A percentile compares a stretch with the other conserved stretches of the same genome.
Conservation (phyloP, 257 asterid genomes). For the Capsicum rhomboideum region DNA sequence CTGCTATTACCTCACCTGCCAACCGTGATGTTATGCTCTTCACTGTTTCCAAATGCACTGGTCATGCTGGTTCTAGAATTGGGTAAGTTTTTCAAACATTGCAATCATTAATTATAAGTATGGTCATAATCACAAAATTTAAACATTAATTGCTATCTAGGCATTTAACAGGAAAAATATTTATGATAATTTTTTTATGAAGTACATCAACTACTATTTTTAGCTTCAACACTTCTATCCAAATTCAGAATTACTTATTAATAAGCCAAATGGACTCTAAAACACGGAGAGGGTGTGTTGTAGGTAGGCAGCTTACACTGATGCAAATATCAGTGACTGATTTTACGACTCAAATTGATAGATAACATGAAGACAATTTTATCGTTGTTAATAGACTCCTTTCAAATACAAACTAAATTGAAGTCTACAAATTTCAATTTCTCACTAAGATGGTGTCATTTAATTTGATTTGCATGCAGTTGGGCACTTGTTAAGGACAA, state of each 20-base stretch:
- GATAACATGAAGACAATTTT: neutral
- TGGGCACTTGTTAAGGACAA: slow-evolving; percentile 79
- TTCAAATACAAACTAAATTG: neutral
- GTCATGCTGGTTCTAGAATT: slow-evolving; percentile 93
- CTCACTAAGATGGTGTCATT: neutral
- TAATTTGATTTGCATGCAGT: slow-evolving; percentile 25
- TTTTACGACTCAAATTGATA: neutral
- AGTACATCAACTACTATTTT: no score
- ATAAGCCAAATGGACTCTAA: no score
- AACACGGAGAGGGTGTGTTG: no score
- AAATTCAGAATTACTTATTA: no score
- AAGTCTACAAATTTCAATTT: neutral
- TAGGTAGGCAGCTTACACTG: no score
- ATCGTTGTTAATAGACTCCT: neutral
- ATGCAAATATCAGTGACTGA: neutral
- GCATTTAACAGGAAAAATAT: no score
- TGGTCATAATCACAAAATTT: no score
- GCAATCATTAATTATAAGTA: neutral
- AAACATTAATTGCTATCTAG: no score
- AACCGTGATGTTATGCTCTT: slow-evolving; percentile 66
- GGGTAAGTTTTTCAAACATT: slow-evolving; percentile 30
- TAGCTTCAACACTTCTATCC: no score
- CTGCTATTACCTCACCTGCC: slow-evolving; percentile 54
- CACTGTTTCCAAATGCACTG: slow-evolving; percentile 80
- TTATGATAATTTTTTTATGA: no score